Conservation (phyloP, 2,329 filamentous ascomycete genomes). For the Alternaria consortialis region DNA sequence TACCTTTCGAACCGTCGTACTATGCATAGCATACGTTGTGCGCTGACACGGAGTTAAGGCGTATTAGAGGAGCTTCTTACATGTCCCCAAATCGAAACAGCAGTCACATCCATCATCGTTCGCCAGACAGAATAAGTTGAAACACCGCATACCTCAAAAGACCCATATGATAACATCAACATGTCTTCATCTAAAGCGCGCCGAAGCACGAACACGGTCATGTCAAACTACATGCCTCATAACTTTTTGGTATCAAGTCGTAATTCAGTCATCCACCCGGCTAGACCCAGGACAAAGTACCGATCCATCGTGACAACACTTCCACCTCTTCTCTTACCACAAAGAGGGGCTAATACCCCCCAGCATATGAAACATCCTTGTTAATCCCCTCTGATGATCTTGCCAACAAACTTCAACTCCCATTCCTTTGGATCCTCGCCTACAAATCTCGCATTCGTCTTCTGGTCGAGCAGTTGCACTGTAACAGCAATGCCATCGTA, state of each 20-base stretch:
- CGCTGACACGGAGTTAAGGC: slow-evolving; percentile 6
- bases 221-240: neutral
- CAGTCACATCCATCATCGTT: neutral
- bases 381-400: slow-evolving; percentile 45
- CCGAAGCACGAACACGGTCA: neutral
- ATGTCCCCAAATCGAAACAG: neutral
- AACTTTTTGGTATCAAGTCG: slow-evolving; percentile 4
- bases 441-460: slow-evolving; percentile 39
- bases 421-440: slow-evolving; percentile 47
- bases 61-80: neutral
- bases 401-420: slow-evolving; percentile 50
- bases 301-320: neutral
- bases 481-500: slow-evolving; percentile 48
- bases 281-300: neutral
- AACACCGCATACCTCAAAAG: neutral
- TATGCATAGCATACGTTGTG: neutral
- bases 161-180: neutral
- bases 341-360: neutral
- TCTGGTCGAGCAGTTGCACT: slow-evolving; percentile 36
- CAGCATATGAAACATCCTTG: neutral
- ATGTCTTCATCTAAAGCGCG: neutral
- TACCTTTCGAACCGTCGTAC: neutral
- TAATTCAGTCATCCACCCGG: neutral
- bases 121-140: neutral
- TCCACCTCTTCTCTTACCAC: neutral